Evolutionary conservation across 164 flowering plant species (phyloP).

Genomic region (Protea cynaroides): DNA sequence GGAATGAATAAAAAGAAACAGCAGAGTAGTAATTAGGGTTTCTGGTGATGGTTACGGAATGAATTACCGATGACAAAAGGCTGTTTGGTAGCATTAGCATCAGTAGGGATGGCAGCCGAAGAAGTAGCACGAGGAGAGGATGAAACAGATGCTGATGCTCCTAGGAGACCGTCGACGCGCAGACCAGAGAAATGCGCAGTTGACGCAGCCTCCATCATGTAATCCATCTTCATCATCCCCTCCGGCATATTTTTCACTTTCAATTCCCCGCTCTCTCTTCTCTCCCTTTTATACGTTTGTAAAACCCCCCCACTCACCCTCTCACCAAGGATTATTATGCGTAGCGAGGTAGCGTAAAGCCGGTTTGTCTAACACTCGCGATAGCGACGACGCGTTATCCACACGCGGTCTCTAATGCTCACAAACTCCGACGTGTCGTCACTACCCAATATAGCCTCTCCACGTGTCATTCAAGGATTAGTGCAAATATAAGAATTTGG

Average conservation of each 20-base stretch:
- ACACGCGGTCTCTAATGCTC: too few relatives aligned
- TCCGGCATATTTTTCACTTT: conserved; percentile 31
- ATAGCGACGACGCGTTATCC: too few relatives aligned
- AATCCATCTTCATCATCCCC: conserved; percentile 47
- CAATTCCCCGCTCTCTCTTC: background rate
- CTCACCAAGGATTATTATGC: too few relatives aligned
- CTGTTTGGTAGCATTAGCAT: conserved; percentile 36
- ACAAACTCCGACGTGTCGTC: too few relatives aligned
- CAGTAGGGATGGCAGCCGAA: conserved; percentile 11
- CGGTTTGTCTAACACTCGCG: too few relatives aligned
- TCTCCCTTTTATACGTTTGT: too few relatives aligned
- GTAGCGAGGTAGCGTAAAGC: too few relatives aligned
- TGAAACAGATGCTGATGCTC: conserved; percentile 30
- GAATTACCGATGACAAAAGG: conserved; percentile 85
- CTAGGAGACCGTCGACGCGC: conserved; percentile 51
- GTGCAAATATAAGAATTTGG: too few relatives aligned
- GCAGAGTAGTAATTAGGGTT: background rate
- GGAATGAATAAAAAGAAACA: background rate
- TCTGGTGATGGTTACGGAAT: background rate
- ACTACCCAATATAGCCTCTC: too few relatives aligned
- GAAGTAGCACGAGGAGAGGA: conserved; percentile 2
- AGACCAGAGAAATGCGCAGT: conserved; percentile 94
- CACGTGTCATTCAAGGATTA: too few relatives aligned
- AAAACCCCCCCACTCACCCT: too few relatives aligned
- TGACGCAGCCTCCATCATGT: conserved; percentile 81